phyloP scores from a whole-genome alignment of 345 rosid genomes.

The Salix viminalis region DNA sequence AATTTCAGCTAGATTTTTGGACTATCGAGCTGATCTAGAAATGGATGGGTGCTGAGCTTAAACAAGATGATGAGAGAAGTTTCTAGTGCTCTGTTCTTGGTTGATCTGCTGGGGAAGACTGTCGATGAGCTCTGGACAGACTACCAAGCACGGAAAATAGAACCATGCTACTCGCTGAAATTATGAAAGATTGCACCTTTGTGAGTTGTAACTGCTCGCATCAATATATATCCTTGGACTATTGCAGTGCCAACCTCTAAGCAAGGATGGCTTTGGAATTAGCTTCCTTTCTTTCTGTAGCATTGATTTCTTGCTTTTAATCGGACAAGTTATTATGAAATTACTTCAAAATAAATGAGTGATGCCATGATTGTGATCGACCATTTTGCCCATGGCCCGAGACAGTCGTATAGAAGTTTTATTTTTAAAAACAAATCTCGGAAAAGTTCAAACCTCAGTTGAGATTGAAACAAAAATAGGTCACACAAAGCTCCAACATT shows the following conservation, averaged over 20 bases:
- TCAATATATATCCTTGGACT: not conserved
- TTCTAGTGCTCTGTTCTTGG: conserved; percentile 40
- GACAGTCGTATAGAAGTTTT: not conserved
- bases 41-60: conserved; percentile 65
- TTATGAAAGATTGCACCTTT: not conserved
- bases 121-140: conserved; percentile 66
- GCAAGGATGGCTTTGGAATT: not conserved
- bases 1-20: conserved; percentile 58
- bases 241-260: not conserved
- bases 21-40: conserved; percentile 43
- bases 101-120: conserved; percentile 51
- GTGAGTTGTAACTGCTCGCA: not conserved
- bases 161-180: not conserved
- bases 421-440: too few relatives aligned
- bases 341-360: too few relatives aligned
- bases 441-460: too few relatives aligned
- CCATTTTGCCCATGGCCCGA: not conserved
- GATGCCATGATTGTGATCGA: too few relatives aligned
- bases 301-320: not conserved
- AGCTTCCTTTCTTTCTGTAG: not conserved
- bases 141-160: conserved; percentile 45
- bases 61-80: conserved; percentile 62
- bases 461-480: too few relatives aligned
- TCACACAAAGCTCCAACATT: not conserved
- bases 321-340: too few relatives aligned